Conservation (phyloP, 495 filamentous ascomycete genomes). For the Aspergillus leporis region DNA sequence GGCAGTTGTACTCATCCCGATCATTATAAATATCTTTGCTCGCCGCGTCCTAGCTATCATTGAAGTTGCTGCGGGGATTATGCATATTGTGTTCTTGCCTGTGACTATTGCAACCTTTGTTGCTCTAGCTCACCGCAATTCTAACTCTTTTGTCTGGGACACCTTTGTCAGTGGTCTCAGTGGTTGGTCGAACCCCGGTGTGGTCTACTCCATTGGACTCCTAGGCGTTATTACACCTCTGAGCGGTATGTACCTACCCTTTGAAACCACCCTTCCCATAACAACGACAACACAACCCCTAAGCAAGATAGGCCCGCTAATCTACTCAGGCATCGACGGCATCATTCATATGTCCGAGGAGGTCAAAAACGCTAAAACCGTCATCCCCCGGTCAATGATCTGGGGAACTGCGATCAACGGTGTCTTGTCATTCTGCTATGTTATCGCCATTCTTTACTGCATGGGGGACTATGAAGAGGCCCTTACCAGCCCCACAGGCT, state of each 20-base stretch:
- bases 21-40: slow-evolving; percentile 46
- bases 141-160: slow-evolving; percentile 44
- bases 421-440: slow-evolving; percentile 40
- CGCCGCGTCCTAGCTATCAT: slow-evolving; percentile 45
- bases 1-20: slow-evolving; percentile 39
- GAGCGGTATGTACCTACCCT: slow-evolving; percentile 19
- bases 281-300: no score
- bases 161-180: slow-evolving; percentile 43
- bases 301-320: not conserved
- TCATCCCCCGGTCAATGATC: slow-evolving; percentile 42
- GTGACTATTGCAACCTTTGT: slow-evolving; percentile 36
- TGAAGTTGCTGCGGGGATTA: slow-evolving; percentile 47
- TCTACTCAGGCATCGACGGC: slow-evolving; percentile 30
- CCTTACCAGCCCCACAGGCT: slow-evolving; percentile 40
- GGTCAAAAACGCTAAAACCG: slow-evolving; percentile 42
- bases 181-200: slow-evolving; percentile 42
- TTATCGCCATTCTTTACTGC: slow-evolving; percentile 44
- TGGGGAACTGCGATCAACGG: slow-evolving; percentile 42
- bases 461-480: slow-evolving; percentile 42
- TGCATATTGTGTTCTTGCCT: slow-evolving; percentile 50
- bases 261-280: not conserved
- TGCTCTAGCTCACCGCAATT: slow-evolving; percentile 42
- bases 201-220: slow-evolving; percentile 43
- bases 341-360: slow-evolving; percentile 46
- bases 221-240: slow-evolving; percentile 34